Evolutionary conservation across 805 yeast genomes (phyloP), one percentile per base, ranked within the genome.

Genomic region (Yamadazyma sp.): DNA sequence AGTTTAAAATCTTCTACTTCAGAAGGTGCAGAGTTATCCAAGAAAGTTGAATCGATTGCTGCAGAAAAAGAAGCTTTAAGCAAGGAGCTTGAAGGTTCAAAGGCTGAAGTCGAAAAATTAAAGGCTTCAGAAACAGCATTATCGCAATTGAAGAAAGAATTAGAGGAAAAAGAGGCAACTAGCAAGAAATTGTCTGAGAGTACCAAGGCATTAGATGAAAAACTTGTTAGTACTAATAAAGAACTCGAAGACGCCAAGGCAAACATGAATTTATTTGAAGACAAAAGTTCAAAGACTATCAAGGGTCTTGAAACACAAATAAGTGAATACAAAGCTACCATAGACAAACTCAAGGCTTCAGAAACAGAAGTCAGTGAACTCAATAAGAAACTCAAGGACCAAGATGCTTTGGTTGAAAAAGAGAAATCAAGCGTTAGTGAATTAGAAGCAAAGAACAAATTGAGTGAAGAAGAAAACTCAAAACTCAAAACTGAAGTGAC

Each of bases 231-330:
- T n/a, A n/a, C n/a, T n/a, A 32, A 14, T 5, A 27, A 33, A 22
- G 31, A 27, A 11, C 16, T 27, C 9, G 31, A 33, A 20, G 31
- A 32, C 5, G 17, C 23, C n/a, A 28, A 28, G 11, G 10, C 23
- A 20, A 20, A 20, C 9, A 10, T 7, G 7, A 10, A 20, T 20
- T 20, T 20, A 10, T 7, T 10, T 10, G 26, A 23, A 8, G 7
- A 8, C 7, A 23, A 23, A n/a, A 23, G n/a, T 23, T 8, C 10
- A 6, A 12, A 23, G 6, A 9, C 13, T 7, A 16, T 27, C 29
- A 27, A 27, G 7, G 19, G n/a, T 7, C 11, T 15, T 10, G 17
- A 20, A 23, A 7, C 22, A 6, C 8, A 29, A 19, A 12, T 20
- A 29, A 15, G 18, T 7, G 12, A 16, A 5, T 7, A 25, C 7